These are phyloP conservation scores for Ascoidea tarda DNA, from an alignment of 805 yeast genomes.

Conservation along the genomic window DNA sequence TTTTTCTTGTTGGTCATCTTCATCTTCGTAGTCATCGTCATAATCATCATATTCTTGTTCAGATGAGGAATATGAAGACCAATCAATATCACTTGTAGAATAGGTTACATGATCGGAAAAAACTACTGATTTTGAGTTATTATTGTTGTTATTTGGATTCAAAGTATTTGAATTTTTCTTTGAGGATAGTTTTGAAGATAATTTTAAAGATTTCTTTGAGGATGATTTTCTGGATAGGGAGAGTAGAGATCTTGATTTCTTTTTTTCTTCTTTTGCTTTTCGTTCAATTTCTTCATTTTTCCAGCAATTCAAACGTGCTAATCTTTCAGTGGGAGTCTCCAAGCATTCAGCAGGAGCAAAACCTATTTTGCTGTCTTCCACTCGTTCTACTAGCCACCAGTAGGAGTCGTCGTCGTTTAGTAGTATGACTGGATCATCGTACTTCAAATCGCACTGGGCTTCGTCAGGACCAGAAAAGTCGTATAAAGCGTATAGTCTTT, in stretches of 20 bases:
- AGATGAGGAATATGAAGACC: background rate
- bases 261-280: slow-evolving; percentile 5
- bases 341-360: slow-evolving; percentile 94
- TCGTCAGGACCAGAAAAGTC: slow-evolving; percentile 89
- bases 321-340: slow-evolving; percentile 81
- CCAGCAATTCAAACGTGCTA: slow-evolving; percentile 87
- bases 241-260: slow-evolving; percentile 1
- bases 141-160: background rate
- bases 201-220: slow-evolving; percentile 16
- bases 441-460: slow-evolving; percentile 67
- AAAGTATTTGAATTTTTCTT: background rate
- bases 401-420: slow-evolving; percentile 84
- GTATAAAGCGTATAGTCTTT: slow-evolving; percentile 70
- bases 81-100: background rate
- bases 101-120: slow-evolving; percentile 6
- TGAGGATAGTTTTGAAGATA: background rate
- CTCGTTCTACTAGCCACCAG: slow-evolving; percentile 83
- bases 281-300: slow-evolving; percentile 64
- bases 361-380: slow-evolving; percentile 59
- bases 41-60: background rate
- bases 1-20: slow-evolving; percentile 1
- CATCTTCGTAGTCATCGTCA: slow-evolving; percentile 1
- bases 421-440: slow-evolving; percentile 73
- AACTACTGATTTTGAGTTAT: slow-evolving; percentile 4
- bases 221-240: slow-evolving; percentile 17